Evolutionary conservation across 371 early-diverging fungal species (phyloP).

Genomic region (Apophysomyces ossiformis): DNA sequence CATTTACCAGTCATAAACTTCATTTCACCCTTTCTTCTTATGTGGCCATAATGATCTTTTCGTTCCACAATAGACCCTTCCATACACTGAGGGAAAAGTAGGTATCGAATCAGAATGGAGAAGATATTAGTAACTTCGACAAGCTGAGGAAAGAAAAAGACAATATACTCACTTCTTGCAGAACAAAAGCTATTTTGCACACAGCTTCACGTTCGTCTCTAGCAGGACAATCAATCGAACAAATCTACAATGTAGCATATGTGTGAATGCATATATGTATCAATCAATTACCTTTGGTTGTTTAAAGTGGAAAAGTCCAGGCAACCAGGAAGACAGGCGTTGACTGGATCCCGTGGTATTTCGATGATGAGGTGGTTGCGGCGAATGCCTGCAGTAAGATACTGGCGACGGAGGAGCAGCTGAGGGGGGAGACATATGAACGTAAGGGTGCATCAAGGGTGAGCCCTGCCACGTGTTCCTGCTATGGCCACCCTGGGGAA

Average conservation of each 20-base stretch:
- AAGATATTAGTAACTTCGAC: background rate
- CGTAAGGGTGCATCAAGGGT: background rate
- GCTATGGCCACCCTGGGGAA: background rate
- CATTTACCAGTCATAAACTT: constrained; percentile 22
- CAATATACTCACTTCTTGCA: constrained; percentile 41
- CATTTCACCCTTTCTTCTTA: constrained; percentile 49
- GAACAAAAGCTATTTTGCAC: constrained; percentile 44
- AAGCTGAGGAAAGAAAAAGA: background rate
- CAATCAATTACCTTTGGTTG: constrained; percentile 23
- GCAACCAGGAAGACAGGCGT: constrained; percentile 28
- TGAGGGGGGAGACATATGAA: background rate
- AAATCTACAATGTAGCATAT: constrained; percentile 46
- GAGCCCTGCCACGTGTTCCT: constrained; percentile 1
- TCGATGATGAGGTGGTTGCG: background rate
- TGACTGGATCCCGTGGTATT: background rate
- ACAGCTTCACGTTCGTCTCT: constrained; percentile 51
- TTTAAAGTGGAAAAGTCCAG: constrained; percentile 30
- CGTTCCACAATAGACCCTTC: constrained; percentile 43
- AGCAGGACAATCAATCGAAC: constrained; percentile 49
- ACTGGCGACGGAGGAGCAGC: background rate
- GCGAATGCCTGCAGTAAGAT: background rate
- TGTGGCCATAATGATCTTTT: constrained; percentile 43
- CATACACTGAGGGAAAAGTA: constrained; percentile 33
- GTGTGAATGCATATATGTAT: background rate
- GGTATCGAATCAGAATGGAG: background rate